A percentile compares a stretch with the other conserved stretches of the same genome.
Conservation (phyloP, 2,329 filamentous ascomycete species). For the Diplodia corticola region DNA sequence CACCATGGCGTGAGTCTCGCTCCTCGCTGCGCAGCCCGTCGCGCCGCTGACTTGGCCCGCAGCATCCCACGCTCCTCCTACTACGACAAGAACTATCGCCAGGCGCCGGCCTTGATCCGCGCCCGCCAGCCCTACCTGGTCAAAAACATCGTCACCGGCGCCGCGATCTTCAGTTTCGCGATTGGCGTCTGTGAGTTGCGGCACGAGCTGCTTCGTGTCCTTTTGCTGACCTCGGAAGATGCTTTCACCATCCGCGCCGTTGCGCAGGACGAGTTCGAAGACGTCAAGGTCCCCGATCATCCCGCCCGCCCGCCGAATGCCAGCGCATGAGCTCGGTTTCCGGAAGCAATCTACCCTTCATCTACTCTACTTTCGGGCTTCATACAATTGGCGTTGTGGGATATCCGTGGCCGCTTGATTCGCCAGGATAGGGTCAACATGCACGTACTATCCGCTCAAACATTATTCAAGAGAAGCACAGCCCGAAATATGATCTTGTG, state of each 20-base stretch:
- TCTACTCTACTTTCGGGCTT: not conserved
- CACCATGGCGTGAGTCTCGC: slow-evolving; percentile 21
- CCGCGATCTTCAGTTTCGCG: slow-evolving; percentile 73
- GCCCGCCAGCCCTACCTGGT: slow-evolving; percentile 89
- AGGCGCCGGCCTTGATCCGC: slow-evolving; percentile 85
- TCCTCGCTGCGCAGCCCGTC: not conserved
- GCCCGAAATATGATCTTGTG: not conserved
- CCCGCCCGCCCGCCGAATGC: slow-evolving; percentile 53
- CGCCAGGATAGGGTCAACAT: not conserved
- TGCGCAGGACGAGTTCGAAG: slow-evolving; percentile 94
- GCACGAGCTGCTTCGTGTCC: not conserved
- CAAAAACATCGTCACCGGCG: slow-evolving; percentile 81
- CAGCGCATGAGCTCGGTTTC: slow-evolving; percentile 11
- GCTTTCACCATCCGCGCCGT: slow-evolving; percentile 77
- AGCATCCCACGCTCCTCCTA: slow-evolving; percentile 74
- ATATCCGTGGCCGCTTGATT: not conserved
- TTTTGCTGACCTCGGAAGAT: slow-evolving; percentile 48
- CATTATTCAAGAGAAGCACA: not conserved
- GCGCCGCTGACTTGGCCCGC: slow-evolving; percentile 23
- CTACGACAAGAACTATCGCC: slow-evolving; percentile 84
- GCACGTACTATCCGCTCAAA: not conserved
- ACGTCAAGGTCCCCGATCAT: slow-evolving; percentile 83
- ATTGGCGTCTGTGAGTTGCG: slow-evolving; percentile 75
- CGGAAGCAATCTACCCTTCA: not conserved
- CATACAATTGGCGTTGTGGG: slow-evolving; percentile 14